phyloP scores from a whole-genome alignment of 2,329 filamentous ascomycete genomes.

The Aspergillus intermedius region DNA sequence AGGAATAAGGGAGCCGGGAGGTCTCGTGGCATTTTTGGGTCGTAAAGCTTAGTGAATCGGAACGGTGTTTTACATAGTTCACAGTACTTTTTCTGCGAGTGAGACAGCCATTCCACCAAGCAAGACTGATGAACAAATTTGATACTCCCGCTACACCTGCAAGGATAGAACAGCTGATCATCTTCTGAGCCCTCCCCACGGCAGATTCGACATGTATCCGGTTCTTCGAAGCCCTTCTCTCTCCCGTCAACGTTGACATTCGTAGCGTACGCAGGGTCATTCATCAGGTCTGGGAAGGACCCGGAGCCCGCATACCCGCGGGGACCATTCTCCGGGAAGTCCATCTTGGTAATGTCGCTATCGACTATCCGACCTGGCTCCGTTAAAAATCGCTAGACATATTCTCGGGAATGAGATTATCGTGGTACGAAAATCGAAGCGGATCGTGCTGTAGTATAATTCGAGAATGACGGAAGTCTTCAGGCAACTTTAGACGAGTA shows the following conservation, averaged over 20 bases:
- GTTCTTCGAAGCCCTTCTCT: conserved; percentile 44
- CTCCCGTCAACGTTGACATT: conserved; percentile 31
- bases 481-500: neutral
- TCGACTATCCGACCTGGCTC: conserved; percentile 12
- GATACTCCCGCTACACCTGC: conserved; percentile 98
- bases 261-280: conserved; percentile 47
- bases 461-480: neutral
- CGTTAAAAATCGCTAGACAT: conserved; percentile 19
- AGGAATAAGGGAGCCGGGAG: conserved; percentile 77
- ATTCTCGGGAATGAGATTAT: conserved; percentile 3
- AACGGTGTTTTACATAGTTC: conserved; percentile 98
- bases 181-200: conserved; percentile 74
- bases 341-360: conserved; percentile 19
- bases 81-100: conserved; percentile 99
- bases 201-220: conserved; percentile 94
- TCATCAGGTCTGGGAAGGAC: conserved; percentile 49
- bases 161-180: conserved; percentile 92
- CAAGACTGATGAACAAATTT: conserved; percentile 98
- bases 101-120: conserved; percentile 96
- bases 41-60: conserved; percentile 95
- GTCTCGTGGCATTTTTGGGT: conserved; percentile 81
- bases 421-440: neutral
- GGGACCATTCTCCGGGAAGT: conserved; percentile 16
- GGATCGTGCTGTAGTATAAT: neutral
- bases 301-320: conserved; percentile 15